phyloP scores from a whole-genome alignment of 2,329 filamentous ascomycete genomes.

The Microdochium bolleyi region DNA sequence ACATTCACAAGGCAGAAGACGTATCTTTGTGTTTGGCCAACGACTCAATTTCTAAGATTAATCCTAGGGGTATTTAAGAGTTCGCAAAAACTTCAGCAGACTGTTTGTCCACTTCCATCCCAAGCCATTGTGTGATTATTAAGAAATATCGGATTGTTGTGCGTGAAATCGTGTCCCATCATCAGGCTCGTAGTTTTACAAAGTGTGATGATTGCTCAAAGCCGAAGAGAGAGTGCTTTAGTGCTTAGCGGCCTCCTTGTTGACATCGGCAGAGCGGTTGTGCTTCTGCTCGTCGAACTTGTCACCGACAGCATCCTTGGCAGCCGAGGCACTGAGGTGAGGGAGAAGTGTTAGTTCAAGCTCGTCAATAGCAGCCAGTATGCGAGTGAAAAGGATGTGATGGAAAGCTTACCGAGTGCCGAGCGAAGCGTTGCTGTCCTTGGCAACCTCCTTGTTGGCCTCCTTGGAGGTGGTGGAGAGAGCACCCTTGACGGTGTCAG shows the following conservation, averaged over 20 bases:
- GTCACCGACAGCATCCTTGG: slow-evolving; percentile 39
- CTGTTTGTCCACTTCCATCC: not conserved
- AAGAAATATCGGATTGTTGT: no score
- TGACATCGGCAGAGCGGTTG: slow-evolving; percentile 21
- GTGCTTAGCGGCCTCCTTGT: slow-evolving; percentile 27
- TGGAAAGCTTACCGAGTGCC: slow-evolving; percentile 41
- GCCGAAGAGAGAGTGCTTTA: slow-evolving; percentile 10
- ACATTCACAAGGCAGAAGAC: not conserved
- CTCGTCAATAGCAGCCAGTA: not conserved
- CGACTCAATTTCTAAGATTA: slow-evolving; percentile 1
- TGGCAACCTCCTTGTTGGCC: slow-evolving; percentile 61
- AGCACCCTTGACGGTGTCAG: slow-evolving; percentile 53
- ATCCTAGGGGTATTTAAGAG: slow-evolving; percentile 1
- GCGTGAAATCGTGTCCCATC: slow-evolving; percentile 8
- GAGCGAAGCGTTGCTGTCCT: slow-evolving; percentile 46
- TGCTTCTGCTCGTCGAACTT: slow-evolving; percentile 33
- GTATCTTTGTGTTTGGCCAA: not conserved
- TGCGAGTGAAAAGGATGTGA: no score
- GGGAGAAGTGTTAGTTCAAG: slow-evolving; percentile 15
- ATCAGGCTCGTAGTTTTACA: slow-evolving; percentile 10
- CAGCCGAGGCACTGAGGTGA: slow-evolving; percentile 30
- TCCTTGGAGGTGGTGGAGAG: slow-evolving; percentile 54
- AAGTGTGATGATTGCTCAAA: not conserved
- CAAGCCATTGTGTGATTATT: not conserved
- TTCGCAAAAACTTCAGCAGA: not conserved